Evolutionary conservation across 176 grass and related monocot species (phyloP).

Genomic region (Paspalum vaginatum): DNA sequence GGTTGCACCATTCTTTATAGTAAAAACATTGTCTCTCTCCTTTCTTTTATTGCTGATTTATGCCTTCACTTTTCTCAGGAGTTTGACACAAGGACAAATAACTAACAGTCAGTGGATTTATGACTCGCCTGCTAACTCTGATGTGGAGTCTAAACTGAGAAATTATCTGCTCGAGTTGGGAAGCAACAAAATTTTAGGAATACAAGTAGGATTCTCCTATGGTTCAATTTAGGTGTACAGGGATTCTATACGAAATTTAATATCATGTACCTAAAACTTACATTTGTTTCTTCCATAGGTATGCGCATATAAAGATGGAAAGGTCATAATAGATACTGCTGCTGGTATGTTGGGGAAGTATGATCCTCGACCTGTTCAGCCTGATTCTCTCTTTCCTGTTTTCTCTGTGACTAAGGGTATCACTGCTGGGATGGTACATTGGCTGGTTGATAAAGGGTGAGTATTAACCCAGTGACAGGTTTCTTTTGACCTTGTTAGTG

Average conservation of each 20-base stretch:
- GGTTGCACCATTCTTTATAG: constrained; percentile 27
- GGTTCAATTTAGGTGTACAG: background rate
- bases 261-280: background rate
- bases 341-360: constrained; percentile 87
- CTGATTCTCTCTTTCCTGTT: constrained; percentile 96
- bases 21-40: constrained; percentile 15
- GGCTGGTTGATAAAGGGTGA: constrained; percentile 92
- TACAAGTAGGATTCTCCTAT: constrained; percentile 71
- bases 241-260: constrained; percentile 12
- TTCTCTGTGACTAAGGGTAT: constrained; percentile 98
- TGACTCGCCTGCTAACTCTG: constrained; percentile 83
- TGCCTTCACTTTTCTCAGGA: constrained; percentile 48
- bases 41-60: constrained; percentile 38
- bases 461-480: constrained; percentile 17
- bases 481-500: constrained; percentile 7
- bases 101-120: constrained; percentile 71
- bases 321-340: constrained; percentile 97
- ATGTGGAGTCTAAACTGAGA: constrained; percentile 84
- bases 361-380: constrained; percentile 90
- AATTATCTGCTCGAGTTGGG: constrained; percentile 74
- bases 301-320: constrained; percentile 97
- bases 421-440: constrained; percentile 92
- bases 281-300: constrained; percentile 53
- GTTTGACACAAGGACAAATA: constrained; percentile 40
- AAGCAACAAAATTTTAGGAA: constrained; percentile 90